These are phyloP conservation scores for Auriscalpium microsporum DNA, from an alignment of 768 basidiomycete species.

Conservation along the genomic window DNA sequence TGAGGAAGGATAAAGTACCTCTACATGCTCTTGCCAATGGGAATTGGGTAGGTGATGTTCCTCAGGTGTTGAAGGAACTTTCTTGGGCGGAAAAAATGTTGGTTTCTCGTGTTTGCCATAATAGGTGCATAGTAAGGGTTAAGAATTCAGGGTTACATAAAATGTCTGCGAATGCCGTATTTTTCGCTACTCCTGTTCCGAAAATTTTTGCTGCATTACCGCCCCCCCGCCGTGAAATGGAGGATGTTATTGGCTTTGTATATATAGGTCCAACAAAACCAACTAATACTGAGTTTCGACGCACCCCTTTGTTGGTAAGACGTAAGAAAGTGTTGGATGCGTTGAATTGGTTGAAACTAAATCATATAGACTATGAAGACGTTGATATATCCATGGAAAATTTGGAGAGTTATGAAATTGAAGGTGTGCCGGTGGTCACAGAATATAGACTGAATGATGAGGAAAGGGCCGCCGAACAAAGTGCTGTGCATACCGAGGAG, in stretches of 20 bases:
- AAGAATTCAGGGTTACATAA: slow-evolving; percentile 13
- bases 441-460: neutral
- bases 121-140: slow-evolving; percentile 13
- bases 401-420: slow-evolving; percentile 11
- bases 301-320: slow-evolving; percentile 14
- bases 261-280: slow-evolving; percentile 25
- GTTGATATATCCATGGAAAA: slow-evolving; percentile 13
- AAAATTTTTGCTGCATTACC: slow-evolving; percentile 27
- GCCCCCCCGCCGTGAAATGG: slow-evolving; percentile 23
- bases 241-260: slow-evolving; percentile 23
- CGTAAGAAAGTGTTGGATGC: slow-evolving; percentile 3
- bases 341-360: too few relatives aligned
- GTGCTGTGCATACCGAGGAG: slow-evolving; percentile 21
- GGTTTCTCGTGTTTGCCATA: slow-evolving; percentile 8
- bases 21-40: too few relatives aligned
- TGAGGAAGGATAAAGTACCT: neutral
- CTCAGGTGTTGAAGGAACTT: too few relatives aligned
- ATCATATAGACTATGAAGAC: too few relatives aligned
- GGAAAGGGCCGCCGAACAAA: neutral
- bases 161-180: slow-evolving; percentile 31
- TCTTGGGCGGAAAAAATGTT: too few relatives aligned
- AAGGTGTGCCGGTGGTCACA: slow-evolving; percentile 16
- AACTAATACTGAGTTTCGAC: slow-evolving; percentile 18
- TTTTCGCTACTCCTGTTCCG: too few relatives aligned
- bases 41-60: too few relatives aligned